Evolutionary conservation across 176 grass and related monocot species (phyloP).

Genomic region (Hordeum marinum): DNA sequence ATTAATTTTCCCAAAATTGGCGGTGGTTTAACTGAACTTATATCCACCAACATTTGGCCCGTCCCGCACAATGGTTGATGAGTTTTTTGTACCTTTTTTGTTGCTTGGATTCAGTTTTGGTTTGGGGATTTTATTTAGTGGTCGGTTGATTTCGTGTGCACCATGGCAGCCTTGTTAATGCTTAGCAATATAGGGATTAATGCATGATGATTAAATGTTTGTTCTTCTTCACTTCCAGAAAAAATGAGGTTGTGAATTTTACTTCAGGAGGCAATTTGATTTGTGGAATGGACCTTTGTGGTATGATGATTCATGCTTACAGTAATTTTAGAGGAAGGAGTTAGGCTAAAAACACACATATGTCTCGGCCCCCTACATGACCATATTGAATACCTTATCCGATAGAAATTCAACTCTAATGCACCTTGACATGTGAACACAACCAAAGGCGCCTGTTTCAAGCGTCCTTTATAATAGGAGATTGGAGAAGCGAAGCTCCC

Average conservation of each 20-base stretch:
- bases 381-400: no score
- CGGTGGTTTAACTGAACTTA: background rate
- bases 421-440: no score
- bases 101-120: background rate
- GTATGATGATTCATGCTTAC: background rate
- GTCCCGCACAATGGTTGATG: background rate
- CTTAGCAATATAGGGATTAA: background rate
- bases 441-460: no score
- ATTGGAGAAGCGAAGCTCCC: no score
- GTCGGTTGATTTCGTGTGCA: background rate
- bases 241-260: background rate
- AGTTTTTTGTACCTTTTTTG: background rate
- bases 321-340: background rate
- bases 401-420: no score
- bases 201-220: background rate
- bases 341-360: no score
- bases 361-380: no score
- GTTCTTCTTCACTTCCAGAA: background rate
- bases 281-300: background rate
- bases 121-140: background rate
- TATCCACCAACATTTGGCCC: background rate
- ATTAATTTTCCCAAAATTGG: no score
- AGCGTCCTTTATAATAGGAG: no score
- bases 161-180: background rate
- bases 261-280: background rate